phyloP scores from a whole-genome alignment of 2,329 filamentous ascomycete species.

The Bipolaris bicolor region DNA sequence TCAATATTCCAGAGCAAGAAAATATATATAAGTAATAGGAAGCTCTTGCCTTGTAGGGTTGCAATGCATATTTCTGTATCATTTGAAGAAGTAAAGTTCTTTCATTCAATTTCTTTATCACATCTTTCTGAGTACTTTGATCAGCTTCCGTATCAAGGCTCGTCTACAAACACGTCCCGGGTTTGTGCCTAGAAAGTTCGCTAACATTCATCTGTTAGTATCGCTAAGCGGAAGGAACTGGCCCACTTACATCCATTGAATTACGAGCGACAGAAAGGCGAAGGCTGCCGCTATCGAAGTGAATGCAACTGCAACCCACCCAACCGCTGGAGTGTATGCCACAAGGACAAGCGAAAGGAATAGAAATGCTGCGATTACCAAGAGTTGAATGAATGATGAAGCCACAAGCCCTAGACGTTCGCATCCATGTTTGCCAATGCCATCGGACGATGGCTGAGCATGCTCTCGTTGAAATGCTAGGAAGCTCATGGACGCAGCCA shows the following conservation, averaged over 20 bases:
- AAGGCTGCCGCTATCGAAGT: neutral
- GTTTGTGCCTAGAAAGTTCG: neutral
- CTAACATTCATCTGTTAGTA: neutral
- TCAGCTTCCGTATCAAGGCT: too few species aligned
- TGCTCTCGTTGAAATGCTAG: neutral
- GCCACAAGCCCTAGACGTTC: neutral
- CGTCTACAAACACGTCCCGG: neutral
- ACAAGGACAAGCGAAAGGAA: neutral
- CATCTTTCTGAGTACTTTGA: too few species aligned
- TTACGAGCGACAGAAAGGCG: neutral
- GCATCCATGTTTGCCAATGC: neutral
- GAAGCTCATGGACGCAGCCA: neutral
- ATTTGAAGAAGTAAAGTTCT: too few species aligned
- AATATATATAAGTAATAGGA: too few species aligned
- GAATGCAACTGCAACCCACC: neutral
- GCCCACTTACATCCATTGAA: neutral
- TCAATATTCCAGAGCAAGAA: too few species aligned
- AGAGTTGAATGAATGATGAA: neutral
- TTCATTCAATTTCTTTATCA: too few species aligned
- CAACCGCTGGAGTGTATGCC: neutral
- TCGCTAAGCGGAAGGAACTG: neutral
- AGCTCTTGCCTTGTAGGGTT: too few species aligned
- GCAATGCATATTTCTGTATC: too few species aligned
- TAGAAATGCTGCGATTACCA: neutral
- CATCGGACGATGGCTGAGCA: neutral